Percentiles rank a stretch among this genome's conserved stretches.
These are phyloP conservation scores for Pyricularia grisea DNA, from an alignment of 2,329 filamentous ascomycete species.

Conservation along the genomic window DNA sequence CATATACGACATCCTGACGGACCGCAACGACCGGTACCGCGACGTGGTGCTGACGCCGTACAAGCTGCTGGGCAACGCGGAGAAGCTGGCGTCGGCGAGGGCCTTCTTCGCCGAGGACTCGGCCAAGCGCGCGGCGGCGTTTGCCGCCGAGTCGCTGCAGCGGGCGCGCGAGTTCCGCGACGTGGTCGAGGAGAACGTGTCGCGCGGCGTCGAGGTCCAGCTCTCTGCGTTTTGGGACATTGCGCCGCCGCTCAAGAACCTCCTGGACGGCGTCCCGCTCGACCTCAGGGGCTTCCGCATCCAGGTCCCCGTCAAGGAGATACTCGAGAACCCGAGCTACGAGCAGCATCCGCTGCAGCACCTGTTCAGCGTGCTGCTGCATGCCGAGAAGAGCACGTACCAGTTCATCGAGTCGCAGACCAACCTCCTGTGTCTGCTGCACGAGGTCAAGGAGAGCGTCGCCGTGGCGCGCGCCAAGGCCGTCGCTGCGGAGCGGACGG, in stretches of 20 bases:
- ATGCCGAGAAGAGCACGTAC: constrained; percentile 86
- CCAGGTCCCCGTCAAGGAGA: constrained; percentile 69
- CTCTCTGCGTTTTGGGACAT: constrained; percentile 97
- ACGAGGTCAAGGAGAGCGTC: constrained; percentile 78
- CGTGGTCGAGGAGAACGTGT: constrained; percentile 76
- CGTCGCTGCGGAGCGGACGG: constrained; percentile 4
- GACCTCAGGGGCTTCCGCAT: constrained; percentile 54
- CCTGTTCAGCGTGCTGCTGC: constrained; percentile 72
- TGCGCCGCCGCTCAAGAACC: constrained; percentile 66
- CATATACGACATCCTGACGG: constrained; percentile 73
- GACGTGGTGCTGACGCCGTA: constrained; percentile 79
- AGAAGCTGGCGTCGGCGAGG: constrained; percentile 70
- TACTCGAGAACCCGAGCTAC: constrained; percentile 79
- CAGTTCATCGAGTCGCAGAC: constrained; percentile 96
- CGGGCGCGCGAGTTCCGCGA: constrained; percentile 69
- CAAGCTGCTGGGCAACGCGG: constrained; percentile 60
- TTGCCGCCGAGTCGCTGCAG: constrained; percentile 61
- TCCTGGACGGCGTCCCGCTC: constrained; percentile 71
- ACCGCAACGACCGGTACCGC: constrained; percentile 79
- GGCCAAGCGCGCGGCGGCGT: constrained; percentile 59
- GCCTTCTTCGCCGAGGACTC: constrained; percentile 78
- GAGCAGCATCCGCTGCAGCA: constrained; percentile 79
- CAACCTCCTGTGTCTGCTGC: constrained; percentile 80
- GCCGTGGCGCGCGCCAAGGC: constrained; percentile 53
- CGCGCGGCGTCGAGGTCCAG: constrained; percentile 81